These are phyloP conservation scores for Botrytis fragariae DNA, from an alignment of 2,329 filamentous ascomycete genomes.

Conservation along the genomic window DNA sequence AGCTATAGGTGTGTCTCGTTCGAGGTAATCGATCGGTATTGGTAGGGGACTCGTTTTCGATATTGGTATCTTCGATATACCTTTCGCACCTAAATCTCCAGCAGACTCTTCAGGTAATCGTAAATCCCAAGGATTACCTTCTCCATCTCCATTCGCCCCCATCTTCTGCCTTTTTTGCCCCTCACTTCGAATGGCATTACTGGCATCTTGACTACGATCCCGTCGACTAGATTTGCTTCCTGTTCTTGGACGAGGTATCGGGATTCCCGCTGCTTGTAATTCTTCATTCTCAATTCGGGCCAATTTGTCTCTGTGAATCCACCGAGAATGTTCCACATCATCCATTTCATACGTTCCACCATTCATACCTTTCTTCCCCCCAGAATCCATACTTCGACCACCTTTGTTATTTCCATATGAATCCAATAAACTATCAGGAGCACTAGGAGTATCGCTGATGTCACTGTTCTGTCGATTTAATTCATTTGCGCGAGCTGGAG, in stretches of 20 bases:
- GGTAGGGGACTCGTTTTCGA: conserved; percentile 76
- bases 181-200: conserved; percentile 39
- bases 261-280: conserved; percentile 73
- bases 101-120: conserved; percentile 76
- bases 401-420: conserved; percentile 40
- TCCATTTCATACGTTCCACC: conserved; percentile 36
- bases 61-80: conserved; percentile 81
- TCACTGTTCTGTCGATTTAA: conserved; percentile 44
- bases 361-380: conserved; percentile 28
- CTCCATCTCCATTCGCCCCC: conserved; percentile 44
- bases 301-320: conserved; percentile 84
- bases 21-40: conserved; percentile 67
- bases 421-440: conserved; percentile 48
- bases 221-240: conserved; percentile 48
- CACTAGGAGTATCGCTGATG: conserved; percentile 43
- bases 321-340: conserved; percentile 64
- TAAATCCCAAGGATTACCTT: conserved; percentile 64
- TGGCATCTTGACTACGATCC: conserved; percentile 40
- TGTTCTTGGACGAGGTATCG: conserved; percentile 52
- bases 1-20: conserved; percentile 67
- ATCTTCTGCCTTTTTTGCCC: conserved; percentile 41
- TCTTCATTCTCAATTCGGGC: conserved; percentile 79
- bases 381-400: conserved; percentile 34
- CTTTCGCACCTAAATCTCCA: conserved; percentile 55
- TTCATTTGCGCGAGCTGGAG: conserved; percentile 39